These are phyloP conservation scores for Patellifolia procumbens DNA, from an alignment of 179 eudicot genomes.

Conservation along the genomic window DNA sequence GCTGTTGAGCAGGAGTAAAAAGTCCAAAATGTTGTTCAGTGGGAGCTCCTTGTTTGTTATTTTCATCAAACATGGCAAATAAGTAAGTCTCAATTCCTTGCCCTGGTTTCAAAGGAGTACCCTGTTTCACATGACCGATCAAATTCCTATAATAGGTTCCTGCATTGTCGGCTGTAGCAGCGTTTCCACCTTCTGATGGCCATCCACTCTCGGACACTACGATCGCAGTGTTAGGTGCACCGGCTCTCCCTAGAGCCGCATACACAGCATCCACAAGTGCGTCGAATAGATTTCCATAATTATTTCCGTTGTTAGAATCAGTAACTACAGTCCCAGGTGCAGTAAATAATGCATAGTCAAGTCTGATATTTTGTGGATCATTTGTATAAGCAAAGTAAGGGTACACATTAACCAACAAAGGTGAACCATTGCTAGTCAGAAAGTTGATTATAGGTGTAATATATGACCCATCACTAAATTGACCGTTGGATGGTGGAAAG, in stretches of 20 bases:
- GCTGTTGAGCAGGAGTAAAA: constrained; percentile 36
- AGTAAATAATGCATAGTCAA: constrained; percentile 45
- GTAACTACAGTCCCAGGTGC: constrained; percentile 16
- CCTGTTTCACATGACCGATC: constrained; percentile 36
- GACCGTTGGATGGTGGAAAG: constrained; percentile 36
- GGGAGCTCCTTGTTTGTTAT: constrained; percentile 27
- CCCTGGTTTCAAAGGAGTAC: constrained; percentile 32
- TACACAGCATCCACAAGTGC: constrained; percentile 48
- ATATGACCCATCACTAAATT: constrained; percentile 17
- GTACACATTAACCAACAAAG: constrained; percentile 34
- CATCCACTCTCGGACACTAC: constrained; percentile 61
- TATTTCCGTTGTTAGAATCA: constrained; percentile 22
- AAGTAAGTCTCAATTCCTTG: constrained; percentile 32
- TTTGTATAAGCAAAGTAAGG: constrained; percentile 29
- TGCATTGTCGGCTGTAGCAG: constrained; percentile 34
- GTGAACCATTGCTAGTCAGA: constrained; percentile 27
- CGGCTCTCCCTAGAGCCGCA: constrained; percentile 41
- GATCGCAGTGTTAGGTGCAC: constrained; percentile 29
- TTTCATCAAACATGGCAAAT: constrained; percentile 43
- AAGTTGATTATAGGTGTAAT: constrained; percentile 33
- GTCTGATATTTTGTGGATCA: constrained; percentile 1
- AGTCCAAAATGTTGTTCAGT: constrained; percentile 51
- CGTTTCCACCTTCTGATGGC: constrained; percentile 41
- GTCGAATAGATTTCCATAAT: constrained; percentile 53
- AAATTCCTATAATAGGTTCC: constrained; percentile 37